Evolutionary conservation across 2,329 filamentous ascomycete genomes (phyloP), one percentile per base, ranked within the genome.

Genomic region (Phaeosphaeria sp.): DNA sequence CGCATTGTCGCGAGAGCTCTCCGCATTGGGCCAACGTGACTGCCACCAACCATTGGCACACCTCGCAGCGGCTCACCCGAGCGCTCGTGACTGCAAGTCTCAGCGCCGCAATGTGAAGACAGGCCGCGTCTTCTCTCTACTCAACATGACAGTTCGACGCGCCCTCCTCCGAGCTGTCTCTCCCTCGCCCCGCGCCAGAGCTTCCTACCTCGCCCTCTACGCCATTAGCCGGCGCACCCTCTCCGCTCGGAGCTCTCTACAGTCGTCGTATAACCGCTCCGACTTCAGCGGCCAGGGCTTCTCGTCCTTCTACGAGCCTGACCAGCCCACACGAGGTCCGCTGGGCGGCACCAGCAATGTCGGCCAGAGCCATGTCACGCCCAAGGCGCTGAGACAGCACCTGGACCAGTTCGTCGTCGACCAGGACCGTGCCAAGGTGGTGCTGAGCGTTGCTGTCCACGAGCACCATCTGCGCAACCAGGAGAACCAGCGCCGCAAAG

Each of bases 331-430:
- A 17, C 78, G 82, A 24, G 88, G 88, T 0, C 88, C 88, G n/a
- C 76, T 91, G 54, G 83, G 83, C 39, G 85, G 83, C 59, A 82
- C 85, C 9, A 84, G 84, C 57, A 81, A 81, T 33, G 83, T 86
- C 59, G 86, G 86, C 56, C 82, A 82, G 27, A 84, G 85, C 30
- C 81, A 81, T 51, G 80, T 89, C 52, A 89, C 87, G 9, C 87
- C 87, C 7, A 84, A 83, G 65, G 79, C 82, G 67, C 83, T 99
- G 68, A 97, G 98, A 82, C 88, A 92, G 72, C 91, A 95, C 70
- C 87, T 98, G 30, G 95, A 99, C 75, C 91, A 95, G 73, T 99
- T 96, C 75, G 94, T 99, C 1, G 94, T 99, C 3, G 95, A 94
- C 42, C 95, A 99, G 77, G 92, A 97, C 65, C 88, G 92, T 58